Base-by-base conservation (phyloP, 1,139 yeast species). In the Candida sanyaensis region DNA sequence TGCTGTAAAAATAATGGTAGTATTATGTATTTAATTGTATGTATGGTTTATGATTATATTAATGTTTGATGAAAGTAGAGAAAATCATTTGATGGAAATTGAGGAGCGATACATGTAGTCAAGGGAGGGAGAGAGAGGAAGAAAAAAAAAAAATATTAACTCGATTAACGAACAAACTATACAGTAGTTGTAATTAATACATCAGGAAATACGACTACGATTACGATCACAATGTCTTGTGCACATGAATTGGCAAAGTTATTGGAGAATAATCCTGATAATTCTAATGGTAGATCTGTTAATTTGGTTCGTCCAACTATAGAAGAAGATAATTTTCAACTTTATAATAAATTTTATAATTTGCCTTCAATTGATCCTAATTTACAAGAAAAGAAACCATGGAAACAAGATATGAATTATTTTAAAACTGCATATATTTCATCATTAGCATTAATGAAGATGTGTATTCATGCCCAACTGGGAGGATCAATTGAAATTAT, bases 401-500 rank as follows among this genome's bases (percentile, higher is more conserved):
- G 80, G 80, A 70, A 66, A 48, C 57, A 57, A 23, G 69, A 73
- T 58, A 79, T 84, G 2, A 76, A 80, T 41, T 88, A 83, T 60
- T 91, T 90, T 66, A 78, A 78, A 44, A 77, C 78, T 10, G 89
- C 83, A 3, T 75, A 80, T 50, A 77, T 93, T 2, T 87, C 96
- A 5, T 76, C 92, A 3, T 64, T 89, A 39, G 96, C 97, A 0
- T 67, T 89, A 41, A 69, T 82, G 51, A 89, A 91, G 61, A 91
- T 92, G 90, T 66, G 89, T 3, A 73, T 81, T 30, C 97, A 92
- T 66, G 95, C 98, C 0, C 73, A 87, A 33, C 72, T 83, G 1
- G 98, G 98, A 5, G 96, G 96, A 0, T 73, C 87, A n/a, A 85
- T 90, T 41, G 99, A 93, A 63, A 83, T 93, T 11, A 92, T 93